A percentile compares a stretch with the other conserved stretches of the same genome.
These are phyloP conservation scores for Picea glauca DNA, from an alignment of 75 land plant species.

Conservation along the genomic window DNA sequence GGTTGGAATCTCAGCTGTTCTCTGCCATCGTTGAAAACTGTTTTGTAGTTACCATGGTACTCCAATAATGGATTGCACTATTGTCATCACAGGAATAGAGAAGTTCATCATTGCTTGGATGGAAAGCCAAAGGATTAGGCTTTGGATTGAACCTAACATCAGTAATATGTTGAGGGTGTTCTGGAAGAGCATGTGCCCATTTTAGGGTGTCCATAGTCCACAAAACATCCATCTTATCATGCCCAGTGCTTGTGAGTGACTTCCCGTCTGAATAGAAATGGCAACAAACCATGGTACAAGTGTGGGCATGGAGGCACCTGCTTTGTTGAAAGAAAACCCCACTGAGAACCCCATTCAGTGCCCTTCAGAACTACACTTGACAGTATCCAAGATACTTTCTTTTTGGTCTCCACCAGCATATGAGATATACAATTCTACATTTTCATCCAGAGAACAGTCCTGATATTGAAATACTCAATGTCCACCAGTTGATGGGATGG, in stretches of 20 bases:
- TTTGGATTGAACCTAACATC: conserved; percentile 92
- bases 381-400: too few relatives aligned
- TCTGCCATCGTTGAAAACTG: conserved; percentile 58
- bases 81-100: conserved; percentile 77
- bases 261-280: conserved; percentile 83
- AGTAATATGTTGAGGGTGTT: conserved; percentile 67
- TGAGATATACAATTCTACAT: conserved; percentile 85
- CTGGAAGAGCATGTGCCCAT: conserved; percentile 60
- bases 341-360: too few relatives aligned
- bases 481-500: conserved; percentile 25
- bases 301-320: conserved; percentile 40
- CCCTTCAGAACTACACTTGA: too few relatives aligned
- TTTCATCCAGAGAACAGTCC: conserved; percentile 88
- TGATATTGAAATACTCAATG: neutral
- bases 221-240: conserved; percentile 76
- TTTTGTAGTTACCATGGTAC: conserved; percentile 38
- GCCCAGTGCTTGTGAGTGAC: conserved; percentile 68
- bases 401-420: conserved; percentile 66
- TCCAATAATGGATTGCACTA: conserved; percentile 79
- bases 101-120: conserved; percentile 61
- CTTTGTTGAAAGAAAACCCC: conserved; percentile 39
- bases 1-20: conserved; percentile 70
- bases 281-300: conserved; percentile 59
- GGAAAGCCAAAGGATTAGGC: conserved; percentile 71
- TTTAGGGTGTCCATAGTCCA: conserved; percentile 81